Conservation (phyloP, 768 basidiomycete genomes). For the Pleurotus tuoliensis region DNA sequence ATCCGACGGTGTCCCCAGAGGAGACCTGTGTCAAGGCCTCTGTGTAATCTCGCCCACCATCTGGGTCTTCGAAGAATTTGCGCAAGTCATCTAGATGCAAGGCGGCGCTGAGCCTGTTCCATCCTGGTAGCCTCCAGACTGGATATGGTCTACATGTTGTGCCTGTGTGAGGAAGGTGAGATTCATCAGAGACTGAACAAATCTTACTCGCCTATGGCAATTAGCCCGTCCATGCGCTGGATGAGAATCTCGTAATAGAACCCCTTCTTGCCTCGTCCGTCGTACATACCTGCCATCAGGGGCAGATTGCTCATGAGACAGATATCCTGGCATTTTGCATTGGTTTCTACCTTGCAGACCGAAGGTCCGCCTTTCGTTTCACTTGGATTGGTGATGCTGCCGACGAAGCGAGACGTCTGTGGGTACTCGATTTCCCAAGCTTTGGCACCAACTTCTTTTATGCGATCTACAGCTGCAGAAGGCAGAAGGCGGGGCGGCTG, state of each 20-base stretch:
- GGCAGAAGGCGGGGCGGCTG: constrained; percentile 44
- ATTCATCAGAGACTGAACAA: background rate
- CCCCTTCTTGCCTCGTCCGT: constrained; percentile 48
- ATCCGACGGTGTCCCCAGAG: constrained; percentile 54
- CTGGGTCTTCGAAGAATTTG: constrained; percentile 68
- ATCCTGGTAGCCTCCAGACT: constrained; percentile 62
- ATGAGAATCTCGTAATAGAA: constrained; percentile 65
- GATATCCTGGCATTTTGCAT: constrained; percentile 37
- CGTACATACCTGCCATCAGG: constrained; percentile 56
- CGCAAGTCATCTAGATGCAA: constrained; percentile 69
- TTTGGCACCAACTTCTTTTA: constrained; percentile 39
- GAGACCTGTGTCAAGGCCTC: constrained; percentile 25
- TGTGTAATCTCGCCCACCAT: constrained; percentile 59
- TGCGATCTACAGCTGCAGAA: constrained; percentile 49
- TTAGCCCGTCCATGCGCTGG: constrained; percentile 50
- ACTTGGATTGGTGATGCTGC: constrained; percentile 32
- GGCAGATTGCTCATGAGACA: constrained; percentile 61
- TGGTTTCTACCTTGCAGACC: constrained; percentile 40
- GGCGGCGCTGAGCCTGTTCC: constrained; percentile 64
- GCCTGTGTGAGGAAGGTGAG: constrained; percentile 31
- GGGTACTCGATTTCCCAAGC: constrained; percentile 54
- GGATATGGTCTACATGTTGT: constrained; percentile 66
- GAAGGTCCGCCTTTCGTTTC: constrained; percentile 28
- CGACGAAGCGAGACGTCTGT: constrained; percentile 37
- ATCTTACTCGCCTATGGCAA: constrained; percentile 50